Conservation (phyloP, 2,329 filamentous ascomycete species). For the Arthrocladium fulminans region DNA sequence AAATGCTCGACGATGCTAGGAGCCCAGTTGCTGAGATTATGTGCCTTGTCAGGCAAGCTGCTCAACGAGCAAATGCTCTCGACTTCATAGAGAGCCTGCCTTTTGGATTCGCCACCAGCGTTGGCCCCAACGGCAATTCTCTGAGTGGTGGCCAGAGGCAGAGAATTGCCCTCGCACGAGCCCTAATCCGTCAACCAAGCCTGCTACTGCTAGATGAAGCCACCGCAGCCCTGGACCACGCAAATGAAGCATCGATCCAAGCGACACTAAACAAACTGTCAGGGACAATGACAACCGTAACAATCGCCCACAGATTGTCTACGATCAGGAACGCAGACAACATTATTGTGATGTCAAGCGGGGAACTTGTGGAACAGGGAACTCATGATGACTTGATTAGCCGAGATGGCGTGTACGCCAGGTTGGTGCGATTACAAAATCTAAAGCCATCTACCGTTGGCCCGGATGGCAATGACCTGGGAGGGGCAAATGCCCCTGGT, state of each 20-base stretch:
- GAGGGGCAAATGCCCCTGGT: no score
- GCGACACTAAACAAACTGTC: slow-evolving; percentile 26
- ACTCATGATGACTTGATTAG: slow-evolving; percentile 27
- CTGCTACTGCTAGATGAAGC: slow-evolving; percentile 48
- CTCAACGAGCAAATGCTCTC: slow-evolving; percentile 51
- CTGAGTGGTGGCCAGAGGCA: slow-evolving; percentile 85
- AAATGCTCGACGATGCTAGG: slow-evolving; percentile 7
- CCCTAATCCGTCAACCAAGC: slow-evolving; percentile 74
- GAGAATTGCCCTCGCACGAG: slow-evolving; percentile 78
- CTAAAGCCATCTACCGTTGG: no score
- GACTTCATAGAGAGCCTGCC: slow-evolving; percentile 48
- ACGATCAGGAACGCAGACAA: slow-evolving; percentile 32
- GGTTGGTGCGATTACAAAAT: slow-evolving; percentile 43
- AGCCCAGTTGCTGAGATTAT: slow-evolving; percentile 43
- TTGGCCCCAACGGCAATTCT: slow-evolving; percentile 63
- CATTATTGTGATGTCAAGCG: slow-evolving; percentile 30
- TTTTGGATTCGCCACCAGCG: slow-evolving; percentile 42
- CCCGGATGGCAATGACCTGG: background rate
- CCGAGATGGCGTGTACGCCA: slow-evolving; percentile 37
- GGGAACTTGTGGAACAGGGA: slow-evolving; percentile 29
- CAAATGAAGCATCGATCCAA: slow-evolving; percentile 30
- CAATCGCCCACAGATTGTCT: slow-evolving; percentile 25
- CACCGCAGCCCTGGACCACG: slow-evolving; percentile 30
- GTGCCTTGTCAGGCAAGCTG: slow-evolving; percentile 34
- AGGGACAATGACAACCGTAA: slow-evolving; percentile 23